Conservation (phyloP, 768 basidiomycete species). For the Termitomyces bulborhizus region DNA sequence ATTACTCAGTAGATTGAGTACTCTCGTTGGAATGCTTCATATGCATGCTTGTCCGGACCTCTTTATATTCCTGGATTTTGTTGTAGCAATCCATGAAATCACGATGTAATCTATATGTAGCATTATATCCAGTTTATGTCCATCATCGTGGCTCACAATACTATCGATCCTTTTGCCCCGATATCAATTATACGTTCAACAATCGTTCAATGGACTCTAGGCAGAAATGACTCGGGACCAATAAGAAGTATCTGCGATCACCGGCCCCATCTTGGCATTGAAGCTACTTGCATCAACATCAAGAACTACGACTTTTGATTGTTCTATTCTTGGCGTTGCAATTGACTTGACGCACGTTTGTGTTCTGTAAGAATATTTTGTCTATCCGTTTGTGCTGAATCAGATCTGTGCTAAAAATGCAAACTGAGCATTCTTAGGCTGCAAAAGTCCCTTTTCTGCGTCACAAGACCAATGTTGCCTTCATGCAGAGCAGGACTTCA, state of each 20-base stretch:
- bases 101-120: slow-evolving; percentile 10
- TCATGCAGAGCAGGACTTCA: too few species aligned
- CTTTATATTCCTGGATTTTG: not conserved
- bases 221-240: too few species aligned
- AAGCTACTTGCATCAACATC: too few species aligned
- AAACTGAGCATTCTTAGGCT: not conserved
- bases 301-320: not conserved
- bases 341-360: not conserved
- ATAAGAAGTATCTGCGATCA: too few species aligned
- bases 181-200: too few species aligned
- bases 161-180: too few species aligned
- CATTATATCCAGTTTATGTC: not conserved
- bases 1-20: slow-evolving; percentile 7
- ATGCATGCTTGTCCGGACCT: not conserved
- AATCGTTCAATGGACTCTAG: too few species aligned
- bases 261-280: too few species aligned
- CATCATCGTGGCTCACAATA: too few species aligned
- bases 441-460: not conserved
- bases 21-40: not conserved
- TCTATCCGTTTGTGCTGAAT: not conserved
- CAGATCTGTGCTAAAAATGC: not conserved
- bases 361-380: not conserved
- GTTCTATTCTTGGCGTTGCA: not conserved
- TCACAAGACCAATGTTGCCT: not conserved
- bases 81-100: slow-evolving; percentile 9